Percentiles rank a stretch among this genome's conserved stretches.
Evolutionary conservation across 2,329 filamentous ascomycete genomes (phyloP).

Genomic region (Phialemoniopsis sp.): DNA sequence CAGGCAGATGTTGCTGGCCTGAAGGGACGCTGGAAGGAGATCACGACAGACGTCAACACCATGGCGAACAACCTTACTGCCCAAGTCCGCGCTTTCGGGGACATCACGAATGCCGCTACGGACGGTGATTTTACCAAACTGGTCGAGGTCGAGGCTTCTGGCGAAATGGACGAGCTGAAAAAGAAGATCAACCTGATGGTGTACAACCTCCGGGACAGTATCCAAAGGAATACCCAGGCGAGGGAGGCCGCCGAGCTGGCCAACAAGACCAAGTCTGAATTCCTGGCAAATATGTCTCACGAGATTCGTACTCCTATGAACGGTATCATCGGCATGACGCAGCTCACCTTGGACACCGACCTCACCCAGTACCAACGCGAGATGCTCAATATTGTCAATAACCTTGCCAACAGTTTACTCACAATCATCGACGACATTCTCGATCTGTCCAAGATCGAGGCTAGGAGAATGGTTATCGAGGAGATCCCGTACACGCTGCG

Average conservation of each 20-base stretch:
- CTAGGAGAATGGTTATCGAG: constrained; percentile 96
- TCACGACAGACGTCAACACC: constrained; percentile 93
- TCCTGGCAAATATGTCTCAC: constrained; percentile 98
- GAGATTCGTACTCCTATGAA: constrained; percentile 98
- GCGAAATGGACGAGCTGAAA: constrained; percentile 98
- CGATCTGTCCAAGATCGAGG: constrained; percentile 80
- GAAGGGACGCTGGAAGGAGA: constrained; percentile 95
- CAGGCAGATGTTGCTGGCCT: constrained; percentile 93
- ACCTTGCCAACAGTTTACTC: constrained; percentile 88
- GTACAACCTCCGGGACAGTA: constrained; percentile 89
- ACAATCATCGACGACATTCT: constrained; percentile 91
- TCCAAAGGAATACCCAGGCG: constrained; percentile 92
- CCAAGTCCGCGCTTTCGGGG: constrained; percentile 95
- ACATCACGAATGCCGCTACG: constrained; percentile 96
- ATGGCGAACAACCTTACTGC: constrained; percentile 81
- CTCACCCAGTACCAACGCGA: constrained; percentile 93
- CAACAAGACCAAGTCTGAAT: constrained; percentile 98
- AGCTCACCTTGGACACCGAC: constrained; percentile 91
- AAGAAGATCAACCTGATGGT: constrained; percentile 99
- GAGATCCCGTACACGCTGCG: constrained; percentile 94
- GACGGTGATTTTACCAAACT: constrained; percentile 96
- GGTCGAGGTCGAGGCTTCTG: constrained; percentile 94
- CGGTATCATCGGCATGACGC: constrained; percentile 97
- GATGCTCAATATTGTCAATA: constrained; percentile 98
- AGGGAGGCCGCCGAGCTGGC: constrained; percentile 94